These are phyloP conservation scores for Nicotiana otophora DNA, from an alignment of 257 asterid genomes.

Conservation along the genomic window DNA sequence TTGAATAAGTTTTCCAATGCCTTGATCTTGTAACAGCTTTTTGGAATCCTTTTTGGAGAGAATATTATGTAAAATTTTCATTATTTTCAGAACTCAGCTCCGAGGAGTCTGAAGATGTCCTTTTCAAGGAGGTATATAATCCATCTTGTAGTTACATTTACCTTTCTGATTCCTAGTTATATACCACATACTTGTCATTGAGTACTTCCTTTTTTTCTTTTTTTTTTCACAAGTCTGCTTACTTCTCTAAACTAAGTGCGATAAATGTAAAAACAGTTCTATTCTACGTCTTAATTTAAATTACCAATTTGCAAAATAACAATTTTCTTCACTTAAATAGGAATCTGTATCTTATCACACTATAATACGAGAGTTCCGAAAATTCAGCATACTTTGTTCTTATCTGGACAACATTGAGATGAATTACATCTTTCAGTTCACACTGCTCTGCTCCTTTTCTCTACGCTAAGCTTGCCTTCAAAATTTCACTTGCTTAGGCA, in stretches of 20 bases:
- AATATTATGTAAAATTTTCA: background rate
- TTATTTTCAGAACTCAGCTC: slow-evolving; percentile 72
- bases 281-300: background rate
- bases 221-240: background rate
- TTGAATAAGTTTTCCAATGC: background rate
- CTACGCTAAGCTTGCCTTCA: slow-evolving; percentile 7
- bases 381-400: background rate
- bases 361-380: background rate
- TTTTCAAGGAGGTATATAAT: slow-evolving; percentile 77
- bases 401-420: background rate
- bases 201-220: background rate
- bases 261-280: background rate
- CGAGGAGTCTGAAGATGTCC: slow-evolving; percentile 95
- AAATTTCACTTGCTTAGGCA: slow-evolving; percentile 45
- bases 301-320: background rate
- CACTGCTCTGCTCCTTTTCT: background rate
- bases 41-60: background rate
- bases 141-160: background rate
- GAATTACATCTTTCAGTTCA: background rate
- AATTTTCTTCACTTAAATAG: background rate
- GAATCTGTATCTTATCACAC: background rate
- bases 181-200: background rate
- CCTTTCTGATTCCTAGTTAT: background rate
- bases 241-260: background rate
- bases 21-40: slow-evolving; percentile 6